Evolutionary conservation across 352 stramenopile species (phyloP), one percentile per base, ranked within the genome.

Genomic region (Aphanomyces invadans): DNA sequence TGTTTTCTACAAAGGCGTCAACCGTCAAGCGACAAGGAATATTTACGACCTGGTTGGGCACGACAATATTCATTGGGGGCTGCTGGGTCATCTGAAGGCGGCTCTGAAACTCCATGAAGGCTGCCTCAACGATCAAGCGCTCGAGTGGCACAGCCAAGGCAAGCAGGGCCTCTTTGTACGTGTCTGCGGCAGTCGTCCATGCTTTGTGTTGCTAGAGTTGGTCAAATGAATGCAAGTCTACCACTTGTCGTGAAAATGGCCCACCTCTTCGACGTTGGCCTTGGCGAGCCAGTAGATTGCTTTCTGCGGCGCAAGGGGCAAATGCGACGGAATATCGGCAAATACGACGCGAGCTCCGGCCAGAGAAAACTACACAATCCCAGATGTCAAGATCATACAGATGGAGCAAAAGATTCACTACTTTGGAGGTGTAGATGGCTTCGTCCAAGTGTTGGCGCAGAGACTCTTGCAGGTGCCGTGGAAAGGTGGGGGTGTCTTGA

Each of bases 381-480:
- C 31, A 28, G 11, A 52, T 19, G 29, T 2, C 53, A 36, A 10
- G 3, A 36, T 26, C 21, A 45, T n/a, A n/a, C n/a, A n/a, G n/a
- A n/a, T n/a, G 21, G 29, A 31, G 53, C 19, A 62, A 42, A 5
- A 28, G 12, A 54, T 28, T 21, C 12, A 62, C 36, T 21, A 64
- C 55, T 38, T 64, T 51, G 55, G 55, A 64, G 4, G 38, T 64
- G 55, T 64, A 64, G 19, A 64, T n/a, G 17, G 55, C 55, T 52
- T 64, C 55, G 33, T 64, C 55, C 17, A 64, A 21, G 26, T 46
- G 39, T 28, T 45, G 31, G n/a, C 55, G 55, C 2, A 64, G 39
- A 11, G 21, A 9, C 33, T 23, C 38, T 46, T 64, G 55, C 7
- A 64, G 26, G 15, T 33, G 15, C 4, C 15, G 1, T 1, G 49